Conservation (phyloP, 768 basidiomycete species). For the Naganishia vishniacii region DNA sequence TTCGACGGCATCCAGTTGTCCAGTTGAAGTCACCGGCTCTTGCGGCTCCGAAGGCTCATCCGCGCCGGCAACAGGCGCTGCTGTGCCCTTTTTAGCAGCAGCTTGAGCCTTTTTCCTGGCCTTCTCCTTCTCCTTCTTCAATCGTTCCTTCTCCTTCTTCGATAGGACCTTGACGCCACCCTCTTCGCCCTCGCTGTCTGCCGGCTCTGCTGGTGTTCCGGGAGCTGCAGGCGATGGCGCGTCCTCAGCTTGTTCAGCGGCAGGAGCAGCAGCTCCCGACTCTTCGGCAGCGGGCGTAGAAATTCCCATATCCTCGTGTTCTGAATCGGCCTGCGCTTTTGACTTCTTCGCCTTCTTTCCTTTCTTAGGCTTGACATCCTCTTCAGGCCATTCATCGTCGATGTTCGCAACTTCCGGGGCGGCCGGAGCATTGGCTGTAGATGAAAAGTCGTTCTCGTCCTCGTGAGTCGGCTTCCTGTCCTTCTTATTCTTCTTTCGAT, state of each 20-base stretch:
- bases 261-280: constrained; percentile 44
- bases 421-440: constrained; percentile 41
- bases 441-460: constrained; percentile 34
- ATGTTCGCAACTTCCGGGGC: constrained; percentile 37
- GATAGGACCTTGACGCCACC: constrained; percentile 60
- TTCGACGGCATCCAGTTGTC: constrained; percentile 64
- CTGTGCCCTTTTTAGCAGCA: constrained; percentile 64
- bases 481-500: constrained; percentile 60
- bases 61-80: constrained; percentile 32
- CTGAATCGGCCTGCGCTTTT: constrained; percentile 25
- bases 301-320: constrained; percentile 34
- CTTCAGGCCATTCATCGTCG: constrained; percentile 68
- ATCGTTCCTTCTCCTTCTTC: constrained; percentile 91
- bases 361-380: constrained; percentile 61
- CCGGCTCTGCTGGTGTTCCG: constrained; percentile 47
- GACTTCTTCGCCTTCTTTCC: constrained; percentile 29
- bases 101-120: constrained; percentile 93
- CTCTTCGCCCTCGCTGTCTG: constrained; percentile 55
- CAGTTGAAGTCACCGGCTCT: constrained; percentile 46
- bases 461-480: constrained; percentile 38
- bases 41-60: constrained; percentile 35
- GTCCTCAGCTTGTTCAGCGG: constrained; percentile 48
- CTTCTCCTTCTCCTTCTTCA: constrained; percentile 98
- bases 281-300: constrained; percentile 40
- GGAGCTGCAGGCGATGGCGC: constrained; percentile 26